These are phyloP conservation scores for Candida maris DNA, from an alignment of 805 yeast genomes.

Conservation along the genomic window DNA sequence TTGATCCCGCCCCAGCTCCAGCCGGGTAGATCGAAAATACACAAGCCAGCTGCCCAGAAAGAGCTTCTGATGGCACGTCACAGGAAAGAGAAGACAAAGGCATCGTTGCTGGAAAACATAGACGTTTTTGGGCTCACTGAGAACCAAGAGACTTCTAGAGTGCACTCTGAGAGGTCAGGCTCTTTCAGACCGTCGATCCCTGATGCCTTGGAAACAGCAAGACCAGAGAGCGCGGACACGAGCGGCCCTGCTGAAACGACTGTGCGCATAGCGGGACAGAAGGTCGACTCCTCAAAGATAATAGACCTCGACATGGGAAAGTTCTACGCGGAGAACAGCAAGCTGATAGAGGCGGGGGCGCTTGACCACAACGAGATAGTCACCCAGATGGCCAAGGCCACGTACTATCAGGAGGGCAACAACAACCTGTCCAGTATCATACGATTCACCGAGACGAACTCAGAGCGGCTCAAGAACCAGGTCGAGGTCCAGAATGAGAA, in stretches of 20 bases:
- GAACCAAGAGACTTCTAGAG: not conserved
- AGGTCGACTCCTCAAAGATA: conserved; percentile 22
- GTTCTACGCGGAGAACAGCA: conserved; percentile 35
- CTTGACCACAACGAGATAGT: conserved; percentile 24
- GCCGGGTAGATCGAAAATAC: conserved; percentile 3
- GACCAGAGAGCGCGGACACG: not conserved
- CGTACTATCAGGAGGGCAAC: conserved; percentile 28
- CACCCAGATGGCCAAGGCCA: conserved; percentile 19
- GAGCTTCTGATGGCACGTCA: not conserved
- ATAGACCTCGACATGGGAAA: conserved; percentile 35
- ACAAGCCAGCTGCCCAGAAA: conserved; percentile 4
- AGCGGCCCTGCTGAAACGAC: conserved; percentile 3
- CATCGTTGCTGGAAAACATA: conserved; percentile 4
- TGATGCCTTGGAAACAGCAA: conserved; percentile 2
- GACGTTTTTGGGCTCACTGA: conserved; percentile 6
- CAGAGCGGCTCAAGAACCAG: conserved; percentile 22
- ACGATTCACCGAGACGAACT: conserved; percentile 28
- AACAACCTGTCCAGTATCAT: conserved; percentile 32
- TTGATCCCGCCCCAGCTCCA: conserved; percentile 18
- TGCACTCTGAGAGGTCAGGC: not conserved
- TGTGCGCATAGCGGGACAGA: conserved; percentile 3
- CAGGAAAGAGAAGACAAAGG: conserved; percentile 1
- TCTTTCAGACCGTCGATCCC: not conserved
- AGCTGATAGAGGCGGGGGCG: conserved; percentile 30
- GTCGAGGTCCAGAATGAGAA: conserved; percentile 16